These are phyloP conservation scores for Pelargonium cotyledonis DNA, from an alignment of 441 rosid genomes.

Conservation along the genomic window DNA sequence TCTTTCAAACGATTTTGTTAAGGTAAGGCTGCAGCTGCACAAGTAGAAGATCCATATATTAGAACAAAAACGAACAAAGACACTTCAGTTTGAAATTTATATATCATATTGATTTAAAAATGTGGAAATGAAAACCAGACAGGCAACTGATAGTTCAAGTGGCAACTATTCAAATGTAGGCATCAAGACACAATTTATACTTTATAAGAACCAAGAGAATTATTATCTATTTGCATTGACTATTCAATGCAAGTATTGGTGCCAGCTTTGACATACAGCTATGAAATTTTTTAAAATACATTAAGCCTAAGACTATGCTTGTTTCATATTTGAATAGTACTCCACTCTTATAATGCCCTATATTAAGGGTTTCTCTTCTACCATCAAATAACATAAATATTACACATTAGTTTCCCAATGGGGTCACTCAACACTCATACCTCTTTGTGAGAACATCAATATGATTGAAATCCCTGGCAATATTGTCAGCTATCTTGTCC, in stretches of 20 bases:
- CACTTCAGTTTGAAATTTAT: not conserved
- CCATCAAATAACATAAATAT: no score
- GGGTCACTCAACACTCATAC: conserved; percentile 28
- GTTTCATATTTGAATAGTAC: no score
- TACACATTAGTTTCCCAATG: not conserved
- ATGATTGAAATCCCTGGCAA: conserved; percentile 73
- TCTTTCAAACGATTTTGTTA: conserved; percentile 86
- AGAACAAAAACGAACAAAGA: conserved; percentile 1
- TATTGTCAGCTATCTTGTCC: conserved; percentile 70
- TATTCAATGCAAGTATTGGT: not conserved
- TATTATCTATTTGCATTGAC: not conserved
- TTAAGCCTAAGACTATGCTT: not conserved
- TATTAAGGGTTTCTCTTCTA: no score
- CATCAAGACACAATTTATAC: not conserved
- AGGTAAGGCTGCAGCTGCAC: conserved; percentile 86
- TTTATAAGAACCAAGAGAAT: not conserved
- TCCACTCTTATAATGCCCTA: no score
- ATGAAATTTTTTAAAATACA: not conserved
- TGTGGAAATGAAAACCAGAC: not conserved
- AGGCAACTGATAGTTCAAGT: not conserved
- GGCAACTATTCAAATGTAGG: not conserved
- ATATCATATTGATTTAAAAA: conserved; percentile 9
- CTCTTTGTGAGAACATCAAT: conserved; percentile 89
- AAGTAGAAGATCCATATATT: conserved; percentile 23
- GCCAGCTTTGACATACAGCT: not conserved